Evolutionary conservation across 805 yeast genomes (phyloP), one percentile per base, ranked within the genome.

Genomic region (Kregervanrija pseudodelftensis): DNA sequence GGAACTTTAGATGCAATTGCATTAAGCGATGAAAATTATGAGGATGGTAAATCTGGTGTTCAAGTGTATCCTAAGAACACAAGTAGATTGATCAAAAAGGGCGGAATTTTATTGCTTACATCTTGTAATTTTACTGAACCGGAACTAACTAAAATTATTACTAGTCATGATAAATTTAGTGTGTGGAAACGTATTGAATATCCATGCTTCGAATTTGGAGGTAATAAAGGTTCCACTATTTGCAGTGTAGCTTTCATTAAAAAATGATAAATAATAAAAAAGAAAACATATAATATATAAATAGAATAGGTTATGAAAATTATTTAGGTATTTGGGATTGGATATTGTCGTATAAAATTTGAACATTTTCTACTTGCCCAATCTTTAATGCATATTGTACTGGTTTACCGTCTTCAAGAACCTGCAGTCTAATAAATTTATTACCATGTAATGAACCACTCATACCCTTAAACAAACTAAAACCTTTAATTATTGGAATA

Each of bases 1-100:
- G 99, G 99, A 8, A 93, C 99, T 0, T 66, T 93, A 16, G 99
- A 93, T 66, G 99, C 99, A 5, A 91, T 93, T 49, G 97, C 96
- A 0, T 71, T 93, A 38, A 86, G 87, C 60, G 83, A 82, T 16
- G 52, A 68, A 2, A 72, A 64, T 15, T 76, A 75, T 47, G 71
- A 67, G 13, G 72, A 71, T 44, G 72, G 64, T 8, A 66, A 65
- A 11, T 71, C 68, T 8, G 73, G 77, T 3, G 67, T 75, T 46
- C 79, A 82, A 28, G 67, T 77, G 12, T 91, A 93, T 56, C 79
- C 89, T 0, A 50, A 53, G 0, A 80, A 77, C 33, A 80, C 87
- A 15, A 67, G 69, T 39, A 72, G 73, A 44, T 53, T 86, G 42
- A 65, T 93, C 63, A 71, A 72, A 37, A 50, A 61, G 11, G 73